These are phyloP conservation scores for Penicillium hordei DNA, from an alignment of 2,329 filamentous ascomycete genomes.

Conservation along the genomic window DNA sequence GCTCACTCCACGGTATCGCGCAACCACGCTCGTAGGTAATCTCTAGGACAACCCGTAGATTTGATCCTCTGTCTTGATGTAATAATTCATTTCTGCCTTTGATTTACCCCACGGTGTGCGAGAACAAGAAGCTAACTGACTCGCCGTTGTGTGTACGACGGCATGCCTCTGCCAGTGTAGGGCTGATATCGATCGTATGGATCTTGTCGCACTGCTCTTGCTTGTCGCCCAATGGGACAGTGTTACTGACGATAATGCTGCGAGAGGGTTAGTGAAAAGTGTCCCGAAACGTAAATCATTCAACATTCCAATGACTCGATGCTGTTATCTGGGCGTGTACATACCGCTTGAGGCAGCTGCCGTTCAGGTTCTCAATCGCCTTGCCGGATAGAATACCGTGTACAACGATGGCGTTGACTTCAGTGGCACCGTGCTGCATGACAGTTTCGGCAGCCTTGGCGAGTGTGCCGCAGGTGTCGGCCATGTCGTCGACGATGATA, in stretches of 20 bases:
- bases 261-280: conserved; percentile 24
- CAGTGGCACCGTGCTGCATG: conserved; percentile 78
- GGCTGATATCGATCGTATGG: conserved; percentile 87
- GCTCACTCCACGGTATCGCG: conserved; percentile 23
- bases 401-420: conserved; percentile 92
- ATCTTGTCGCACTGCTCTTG: conserved; percentile 74
- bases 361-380: conserved; percentile 82
- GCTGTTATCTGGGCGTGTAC: neutral
- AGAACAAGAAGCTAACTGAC: conserved; percentile 54
- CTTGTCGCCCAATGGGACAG: conserved; percentile 77
- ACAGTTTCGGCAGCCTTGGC: conserved; percentile 87
- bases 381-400: conserved; percentile 88
- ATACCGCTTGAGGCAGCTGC: conserved; percentile 60
- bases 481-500: conserved; percentile 97
- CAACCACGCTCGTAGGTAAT: conserved; percentile 8
- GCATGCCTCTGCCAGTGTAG: conserved; percentile 60
- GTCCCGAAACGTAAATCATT: neutral
- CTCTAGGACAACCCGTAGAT: conserved; percentile 4
- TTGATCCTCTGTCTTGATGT: conserved; percentile 6
- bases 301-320: neutral
- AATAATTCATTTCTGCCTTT: conserved; percentile 4
- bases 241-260: conserved; percentile 87
- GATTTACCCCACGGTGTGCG: conserved; percentile 45
- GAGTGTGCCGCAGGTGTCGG: conserved; percentile 87
- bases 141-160: conserved; percentile 53